Base-by-base conservation (phyloP, 192 early-diverging fungal genomes). In the Physocladia obscura region DNA sequence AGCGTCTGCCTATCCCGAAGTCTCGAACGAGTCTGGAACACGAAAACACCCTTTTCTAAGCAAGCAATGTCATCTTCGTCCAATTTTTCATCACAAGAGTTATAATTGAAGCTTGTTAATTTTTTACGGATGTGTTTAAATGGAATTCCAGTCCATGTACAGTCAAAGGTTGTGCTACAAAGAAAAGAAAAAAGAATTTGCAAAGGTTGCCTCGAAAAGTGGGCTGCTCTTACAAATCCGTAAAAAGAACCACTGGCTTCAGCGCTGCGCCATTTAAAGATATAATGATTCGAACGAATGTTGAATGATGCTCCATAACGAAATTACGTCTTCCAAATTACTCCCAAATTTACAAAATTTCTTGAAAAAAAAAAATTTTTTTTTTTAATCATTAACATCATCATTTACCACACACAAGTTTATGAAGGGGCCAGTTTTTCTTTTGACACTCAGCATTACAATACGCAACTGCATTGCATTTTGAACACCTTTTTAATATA, bases 401-500 rank as follows among this genome's bases (percentile, higher is more conserved):
- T 58, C 37, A 31, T 47, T 63, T 52, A 13, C 22, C 48, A 47
- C 69, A 71, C 0, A 17, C 32, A 4, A 2, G 19, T 48, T 71
- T 71, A 32, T 71, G 69, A 34, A 0, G 0, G 8, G 58, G 58
- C 70, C 70, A 76, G 44, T 77, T 21, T 15, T 27, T 48, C 40
- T 62, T 60, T 63, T 77, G 76, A 30, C 76, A 77, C 29, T 21
- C 40, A 2, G 49, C 37, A 17, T 62, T 49, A 44, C 76, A 77
- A 57, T 77, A 77, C 24, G 62, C 76, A 24, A 79, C 69, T 22
- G 26, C 47, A 61, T 54, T 62, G 54, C 76, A 77, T 29, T 54
- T 60, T 8, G 49, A 47, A 50, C 76, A 77, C 35, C 57, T 65
- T 27, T 77, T 77, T 27, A 49, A 57, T 15, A 36, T 37, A 1